Evolutionary conservation across 164 flowering plant genomes (phyloP).

Genomic region (Vitis rotundifolia): DNA sequence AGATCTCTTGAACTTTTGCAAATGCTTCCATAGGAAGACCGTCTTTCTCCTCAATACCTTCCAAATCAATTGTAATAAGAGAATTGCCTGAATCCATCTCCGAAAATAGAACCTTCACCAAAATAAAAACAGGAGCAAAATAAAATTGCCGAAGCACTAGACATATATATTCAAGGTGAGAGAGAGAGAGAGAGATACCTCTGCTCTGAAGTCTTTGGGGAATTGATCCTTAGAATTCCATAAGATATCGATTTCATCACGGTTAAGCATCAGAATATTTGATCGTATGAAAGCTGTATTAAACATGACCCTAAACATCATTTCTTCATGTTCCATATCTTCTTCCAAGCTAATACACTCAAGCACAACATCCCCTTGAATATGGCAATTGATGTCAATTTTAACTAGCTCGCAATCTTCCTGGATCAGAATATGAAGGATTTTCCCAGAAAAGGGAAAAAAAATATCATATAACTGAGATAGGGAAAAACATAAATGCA

Average conservation of each 20-base stretch:
- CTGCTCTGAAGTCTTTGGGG: conserved; percentile 59
- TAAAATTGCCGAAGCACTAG: not conserved
- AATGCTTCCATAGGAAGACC: conserved; percentile 94
- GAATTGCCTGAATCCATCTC: conserved; percentile 55
- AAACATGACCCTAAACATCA: conserved; percentile 73
- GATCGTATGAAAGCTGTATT: conserved; percentile 71
- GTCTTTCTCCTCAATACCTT: conserved; percentile 63
- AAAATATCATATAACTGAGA: not conserved
- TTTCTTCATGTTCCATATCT: conserved; percentile 46
- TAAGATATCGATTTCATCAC: conserved; percentile 57
- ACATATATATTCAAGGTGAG: not conserved
- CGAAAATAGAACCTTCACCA: conserved; percentile 55
- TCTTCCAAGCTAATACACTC: conserved; percentile 54
- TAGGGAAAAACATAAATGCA: not conserved
- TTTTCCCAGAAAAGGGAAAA: not conserved
- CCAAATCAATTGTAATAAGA: conserved; percentile 46
- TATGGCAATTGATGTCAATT: conserved; percentile 65
- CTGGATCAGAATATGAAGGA: conserved; percentile 34
- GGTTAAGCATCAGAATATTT: conserved; percentile 62
- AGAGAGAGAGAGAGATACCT: conserved; percentile 31
- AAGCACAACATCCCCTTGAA: conserved; percentile 68
- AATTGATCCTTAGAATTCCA: conserved; percentile 63
- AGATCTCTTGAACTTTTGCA: conserved; percentile 78
- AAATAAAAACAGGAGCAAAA: conserved; percentile 9
- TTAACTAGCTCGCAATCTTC: conserved; percentile 58